A percentile compares a stretch with the other conserved stretches of the same genome.
Conservation (phyloP, 2,329 filamentous ascomycete species). For the Cercospora nicotianae region DNA sequence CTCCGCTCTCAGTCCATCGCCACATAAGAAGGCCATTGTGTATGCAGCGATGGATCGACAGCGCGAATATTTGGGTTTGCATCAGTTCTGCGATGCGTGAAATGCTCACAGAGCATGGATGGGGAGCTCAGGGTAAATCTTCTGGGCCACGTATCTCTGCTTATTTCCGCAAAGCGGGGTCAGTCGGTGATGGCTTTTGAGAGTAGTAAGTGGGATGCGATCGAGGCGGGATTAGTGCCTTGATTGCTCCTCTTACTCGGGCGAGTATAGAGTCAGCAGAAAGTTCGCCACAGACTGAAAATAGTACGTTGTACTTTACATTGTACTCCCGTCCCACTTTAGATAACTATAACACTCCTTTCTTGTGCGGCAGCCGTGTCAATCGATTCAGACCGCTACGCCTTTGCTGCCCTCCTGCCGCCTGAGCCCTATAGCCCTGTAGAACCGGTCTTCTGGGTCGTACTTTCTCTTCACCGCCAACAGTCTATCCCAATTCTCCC, state of each 20-base stretch:
- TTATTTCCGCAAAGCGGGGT: neutral
- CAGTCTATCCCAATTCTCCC: slow-evolving; percentile 29
- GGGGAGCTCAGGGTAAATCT: neutral
- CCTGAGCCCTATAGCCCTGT: slow-evolving; percentile 26
- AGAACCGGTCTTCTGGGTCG: slow-evolving; percentile 27
- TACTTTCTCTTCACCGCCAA: slow-evolving; percentile 28
- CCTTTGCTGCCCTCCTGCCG: slow-evolving; percentile 17
- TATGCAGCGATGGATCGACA: neutral
- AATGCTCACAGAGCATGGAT: neutral
- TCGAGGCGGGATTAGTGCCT: neutral
- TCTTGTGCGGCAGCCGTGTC: neutral
- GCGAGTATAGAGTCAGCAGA: neutral
- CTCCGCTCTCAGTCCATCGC: neutral
- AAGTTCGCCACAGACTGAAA: neutral
- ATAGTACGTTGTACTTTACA: neutral
- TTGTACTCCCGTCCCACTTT: neutral
- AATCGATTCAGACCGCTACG: neutral
- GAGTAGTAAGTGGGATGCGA: neutral
- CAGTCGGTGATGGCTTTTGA: neutral
- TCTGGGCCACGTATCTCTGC: neutral
- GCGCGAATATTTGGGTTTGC: neutral
- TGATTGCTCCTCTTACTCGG: neutral
- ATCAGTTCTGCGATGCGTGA: neutral
- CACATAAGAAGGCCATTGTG: neutral
- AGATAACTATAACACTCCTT: neutral